Conservation (phyloP, 352 stramenopile species). For the Peronospora farinosa region DNA sequence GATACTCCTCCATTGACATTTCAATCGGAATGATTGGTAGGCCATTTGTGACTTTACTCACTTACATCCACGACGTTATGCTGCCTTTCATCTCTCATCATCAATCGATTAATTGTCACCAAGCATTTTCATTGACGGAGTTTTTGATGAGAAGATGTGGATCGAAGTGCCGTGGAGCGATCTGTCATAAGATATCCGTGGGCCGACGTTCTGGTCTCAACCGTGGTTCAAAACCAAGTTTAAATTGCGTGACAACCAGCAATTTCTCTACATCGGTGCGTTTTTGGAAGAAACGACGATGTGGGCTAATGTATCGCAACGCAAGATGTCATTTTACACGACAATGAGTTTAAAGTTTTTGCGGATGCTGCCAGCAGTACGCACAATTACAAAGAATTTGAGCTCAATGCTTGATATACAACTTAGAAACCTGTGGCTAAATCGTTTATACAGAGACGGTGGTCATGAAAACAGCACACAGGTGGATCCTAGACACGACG, state of each 20-base stretch:
- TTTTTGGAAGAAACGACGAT: slow-evolving; percentile 58
- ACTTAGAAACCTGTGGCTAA: slow-evolving; percentile 87
- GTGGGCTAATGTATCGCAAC: slow-evolving; percentile 61
- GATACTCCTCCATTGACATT: slow-evolving; percentile 1
- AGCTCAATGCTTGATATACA: slow-evolving; percentile 84
- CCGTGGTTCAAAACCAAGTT: slow-evolving; percentile 68
- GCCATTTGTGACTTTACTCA: slow-evolving; percentile 23
- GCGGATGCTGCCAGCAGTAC: slow-evolving; percentile 68
- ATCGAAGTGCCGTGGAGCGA: slow-evolving; percentile 45
- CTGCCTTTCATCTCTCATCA: slow-evolving; percentile 29
- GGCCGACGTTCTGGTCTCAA: slow-evolving; percentile 34
- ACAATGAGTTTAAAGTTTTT: slow-evolving; percentile 88
- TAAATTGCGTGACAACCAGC: slow-evolving; percentile 69
- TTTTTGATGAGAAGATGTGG: slow-evolving; percentile 58
- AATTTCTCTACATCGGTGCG: slow-evolving; percentile 65
- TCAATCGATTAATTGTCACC: slow-evolving; percentile 7
- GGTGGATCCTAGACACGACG: slow-evolving; percentile 37
- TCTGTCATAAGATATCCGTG: slow-evolving; percentile 64
- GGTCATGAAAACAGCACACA: slow-evolving; percentile 79
- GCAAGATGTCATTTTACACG: no score
- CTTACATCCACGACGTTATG: slow-evolving; percentile 35
- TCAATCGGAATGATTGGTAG: slow-evolving; percentile 1
- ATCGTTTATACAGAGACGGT: slow-evolving; percentile 79
- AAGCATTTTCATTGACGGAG: slow-evolving; percentile 43
- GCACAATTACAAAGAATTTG: slow-evolving; percentile 89